Percentiles rank a stretch among this genome's conserved stretches.
These are phyloP conservation scores for Pogostemon cablin DNA, from an alignment of 257 asterid genomes.

Conservation along the genomic window DNA sequence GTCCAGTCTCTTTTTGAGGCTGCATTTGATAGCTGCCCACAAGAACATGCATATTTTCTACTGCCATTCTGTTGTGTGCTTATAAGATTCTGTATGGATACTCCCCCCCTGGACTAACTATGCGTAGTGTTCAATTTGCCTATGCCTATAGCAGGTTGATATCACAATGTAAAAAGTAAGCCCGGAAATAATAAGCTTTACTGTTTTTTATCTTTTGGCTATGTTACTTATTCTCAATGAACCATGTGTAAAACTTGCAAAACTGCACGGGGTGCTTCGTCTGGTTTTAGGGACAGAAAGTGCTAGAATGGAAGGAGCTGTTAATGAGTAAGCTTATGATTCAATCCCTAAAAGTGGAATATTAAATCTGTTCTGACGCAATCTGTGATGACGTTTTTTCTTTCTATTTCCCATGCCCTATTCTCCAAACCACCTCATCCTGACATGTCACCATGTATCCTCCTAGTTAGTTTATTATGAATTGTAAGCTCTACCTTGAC, in stretches of 20 bases:
- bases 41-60: conserved; percentile 14
- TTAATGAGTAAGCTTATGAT: not conserved
- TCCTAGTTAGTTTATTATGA: not conserved
- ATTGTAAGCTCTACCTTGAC: not conserved
- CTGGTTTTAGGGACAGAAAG: not conserved
- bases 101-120: not conserved
- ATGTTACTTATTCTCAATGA: not conserved
- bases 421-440: conserved; percentile 1
- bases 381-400: not conserved
- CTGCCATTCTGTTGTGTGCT: not conserved
- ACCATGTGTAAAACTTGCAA: conserved; percentile 1
- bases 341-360: not conserved
- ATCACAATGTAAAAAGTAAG: not conserved
- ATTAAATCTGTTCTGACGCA: not conserved
- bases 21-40: conserved; percentile 2
- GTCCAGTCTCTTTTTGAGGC: not conserved
- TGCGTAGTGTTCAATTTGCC: not conserved
- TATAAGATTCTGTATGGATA: conserved; percentile 8
- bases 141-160: not conserved
- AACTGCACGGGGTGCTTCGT: not conserved
- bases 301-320: not conserved
- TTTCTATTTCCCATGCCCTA: not conserved
- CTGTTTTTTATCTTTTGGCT: not conserved
- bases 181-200: conserved; percentile 3
- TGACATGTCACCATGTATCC: not conserved